Evolutionary conservation across 768 basidiomycete genomes (phyloP).

Genomic region (Piloderma croceum): DNA sequence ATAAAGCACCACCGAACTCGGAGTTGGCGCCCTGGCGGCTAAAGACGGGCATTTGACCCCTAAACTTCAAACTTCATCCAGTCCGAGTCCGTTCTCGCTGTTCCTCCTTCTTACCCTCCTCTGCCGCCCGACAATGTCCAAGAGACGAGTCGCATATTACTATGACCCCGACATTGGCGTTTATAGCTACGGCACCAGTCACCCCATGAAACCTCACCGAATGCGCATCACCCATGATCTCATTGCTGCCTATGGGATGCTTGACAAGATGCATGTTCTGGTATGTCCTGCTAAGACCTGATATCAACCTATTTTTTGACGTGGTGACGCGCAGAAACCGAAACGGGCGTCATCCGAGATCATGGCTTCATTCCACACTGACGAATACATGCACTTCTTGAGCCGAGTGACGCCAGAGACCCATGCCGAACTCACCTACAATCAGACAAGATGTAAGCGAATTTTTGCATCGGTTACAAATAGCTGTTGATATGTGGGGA

Average conservation of each 20-base stretch:
- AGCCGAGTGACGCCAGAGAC: slow-evolving; percentile 88
- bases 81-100: too few relatives aligned
- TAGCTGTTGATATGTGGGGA: not conserved
- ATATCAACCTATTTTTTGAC: not conserved
- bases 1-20: too few relatives aligned
- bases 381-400: slow-evolving; percentile 95
- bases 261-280: slow-evolving; percentile 90
- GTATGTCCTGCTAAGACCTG: slow-evolving; percentile 39
- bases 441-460: slow-evolving; percentile 75
- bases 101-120: too few relatives aligned
- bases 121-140: slow-evolving; percentile 46
- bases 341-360: slow-evolving; percentile 63
- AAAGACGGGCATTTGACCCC: too few relatives aligned
- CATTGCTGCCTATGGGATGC: slow-evolving; percentile 84
- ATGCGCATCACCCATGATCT: slow-evolving; percentile 93
- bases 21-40: too few relatives aligned
- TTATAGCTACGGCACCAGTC: slow-evolving; percentile 81
- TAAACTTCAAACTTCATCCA: too few relatives aligned
- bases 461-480: not conserved
- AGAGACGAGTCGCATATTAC: slow-evolving; percentile 72
- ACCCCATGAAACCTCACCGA: slow-evolving; percentile 95
- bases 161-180: slow-evolving; percentile 71
- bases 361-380: slow-evolving; percentile 95
- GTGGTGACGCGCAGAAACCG: slow-evolving; percentile 45
- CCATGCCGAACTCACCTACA: slow-evolving; percentile 75